Conservation (phyloP, 257 asterid genomes). For the Solanum stenotomum region DNA sequence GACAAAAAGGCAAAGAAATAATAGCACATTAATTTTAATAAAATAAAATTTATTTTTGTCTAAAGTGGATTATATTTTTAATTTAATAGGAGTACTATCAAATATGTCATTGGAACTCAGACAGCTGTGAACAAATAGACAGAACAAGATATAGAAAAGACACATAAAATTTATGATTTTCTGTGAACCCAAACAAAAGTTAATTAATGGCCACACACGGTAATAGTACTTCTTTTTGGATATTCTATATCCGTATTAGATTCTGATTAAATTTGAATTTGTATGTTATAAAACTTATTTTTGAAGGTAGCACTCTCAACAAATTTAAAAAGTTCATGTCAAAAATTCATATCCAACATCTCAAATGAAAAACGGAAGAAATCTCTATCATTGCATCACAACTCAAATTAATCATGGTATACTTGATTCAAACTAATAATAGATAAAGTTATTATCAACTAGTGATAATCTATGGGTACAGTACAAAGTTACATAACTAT, state of each 20-base stretch:
- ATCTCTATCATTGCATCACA: background rate
- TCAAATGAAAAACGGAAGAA: too few relatives aligned
- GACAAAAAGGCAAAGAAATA: background rate
- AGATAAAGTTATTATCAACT: background rate
- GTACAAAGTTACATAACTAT: background rate
- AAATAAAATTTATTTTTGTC: too few relatives aligned
- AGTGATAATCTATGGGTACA: background rate
- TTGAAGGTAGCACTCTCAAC: rapidly evolving
- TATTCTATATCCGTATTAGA: too few relatives aligned
- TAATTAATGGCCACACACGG: background rate
- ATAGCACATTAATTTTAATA: background rate
- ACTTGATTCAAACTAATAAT: too few relatives aligned
- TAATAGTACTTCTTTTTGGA: background rate
- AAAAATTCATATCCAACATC: too few relatives aligned
- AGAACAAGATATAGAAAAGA: background rate
- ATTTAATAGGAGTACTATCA: background rate
- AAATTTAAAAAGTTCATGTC: too few relatives aligned
- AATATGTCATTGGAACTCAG: background rate
- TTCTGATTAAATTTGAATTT: too few relatives aligned
- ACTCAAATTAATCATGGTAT: background rate
- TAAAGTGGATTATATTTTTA: background rate
- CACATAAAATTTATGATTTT: background rate
- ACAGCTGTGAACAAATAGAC: background rate
- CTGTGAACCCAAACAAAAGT: background rate
- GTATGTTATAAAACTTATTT: rapidly evolving